Percentiles rank a stretch among this genome's conserved stretches.
These are phyloP conservation scores for Microcos paniculata DNA, from an alignment of 345 rosid species.

Conservation along the genomic window DNA sequence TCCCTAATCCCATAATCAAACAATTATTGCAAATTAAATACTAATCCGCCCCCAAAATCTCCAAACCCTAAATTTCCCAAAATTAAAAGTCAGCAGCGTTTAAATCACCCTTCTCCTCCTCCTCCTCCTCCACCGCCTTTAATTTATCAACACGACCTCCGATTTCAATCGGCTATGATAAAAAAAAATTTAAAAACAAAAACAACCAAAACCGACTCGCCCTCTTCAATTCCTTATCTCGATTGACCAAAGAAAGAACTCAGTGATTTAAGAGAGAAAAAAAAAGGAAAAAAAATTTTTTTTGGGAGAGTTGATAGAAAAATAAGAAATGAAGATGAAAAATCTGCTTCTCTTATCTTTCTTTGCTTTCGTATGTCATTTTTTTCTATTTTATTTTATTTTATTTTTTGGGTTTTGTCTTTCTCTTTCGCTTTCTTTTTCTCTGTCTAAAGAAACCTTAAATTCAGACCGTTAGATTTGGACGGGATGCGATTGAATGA, in stretches of 20 bases:
- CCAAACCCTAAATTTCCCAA: slow-evolving; percentile 26
- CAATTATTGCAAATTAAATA: slow-evolving; percentile 7
- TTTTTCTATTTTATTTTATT: slow-evolving; percentile 3
- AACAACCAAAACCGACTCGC: neutral
- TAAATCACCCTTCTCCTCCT: neutral
- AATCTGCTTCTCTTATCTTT: neutral
- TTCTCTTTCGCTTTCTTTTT: slow-evolving; percentile 14
- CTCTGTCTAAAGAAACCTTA: slow-evolving; percentile 21
- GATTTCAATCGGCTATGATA: slow-evolving; percentile 1
- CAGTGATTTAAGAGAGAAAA: no score
- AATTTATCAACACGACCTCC: slow-evolving; percentile 8
- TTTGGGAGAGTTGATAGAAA: slow-evolving; percentile 12
- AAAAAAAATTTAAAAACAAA: neutral
- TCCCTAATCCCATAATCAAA: slow-evolving; percentile 75
- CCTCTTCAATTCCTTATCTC: neutral
- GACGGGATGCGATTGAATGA: slow-evolving; percentile 29
- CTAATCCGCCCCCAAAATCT: slow-evolving; percentile 16
- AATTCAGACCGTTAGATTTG: slow-evolving; percentile 36
- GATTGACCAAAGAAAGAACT: neutral
- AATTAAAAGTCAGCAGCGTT: neutral
- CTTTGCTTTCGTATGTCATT: slow-evolving; percentile 4
- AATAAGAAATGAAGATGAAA: slow-evolving; percentile 10
- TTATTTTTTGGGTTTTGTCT: neutral
- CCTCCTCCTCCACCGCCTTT: neutral
- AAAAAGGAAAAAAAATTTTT: neutral